Percentiles rank a stretch among this genome's conserved stretches.
Evolutionary conservation across 2,329 filamentous ascomycete genomes (phyloP).

Genomic region (Talaromyces pinophilus): DNA sequence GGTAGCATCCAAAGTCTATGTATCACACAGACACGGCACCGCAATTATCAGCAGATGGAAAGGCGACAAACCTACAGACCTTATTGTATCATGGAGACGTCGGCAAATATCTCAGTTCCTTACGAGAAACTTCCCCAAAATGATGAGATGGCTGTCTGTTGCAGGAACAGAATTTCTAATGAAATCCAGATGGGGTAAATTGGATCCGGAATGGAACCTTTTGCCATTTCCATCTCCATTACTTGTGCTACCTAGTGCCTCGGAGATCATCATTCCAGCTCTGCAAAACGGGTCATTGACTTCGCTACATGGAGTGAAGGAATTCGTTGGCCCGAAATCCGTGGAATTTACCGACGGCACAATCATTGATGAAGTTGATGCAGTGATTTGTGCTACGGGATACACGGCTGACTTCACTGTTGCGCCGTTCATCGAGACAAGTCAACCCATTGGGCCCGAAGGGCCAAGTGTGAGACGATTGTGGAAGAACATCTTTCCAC

Average conservation of each 20-base stretch:
- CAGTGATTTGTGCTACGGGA: conserved; percentile 5
- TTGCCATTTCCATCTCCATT: conserved; percentile 3
- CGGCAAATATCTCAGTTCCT: conserved; percentile 26
- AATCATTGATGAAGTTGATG: background rate
- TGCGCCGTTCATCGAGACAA: conserved; percentile 5
- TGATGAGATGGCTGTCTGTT: conserved; percentile 37
- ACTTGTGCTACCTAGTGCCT: conserved; percentile 28
- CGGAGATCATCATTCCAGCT: conserved; percentile 20
- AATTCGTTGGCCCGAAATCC: background rate
- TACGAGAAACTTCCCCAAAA: conserved; percentile 39
- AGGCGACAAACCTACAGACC: conserved; percentile 29
- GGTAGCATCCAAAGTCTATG: background rate
- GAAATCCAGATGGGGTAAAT: conserved; percentile 30
- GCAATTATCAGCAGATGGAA: background rate
- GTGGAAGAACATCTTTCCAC: conserved; percentile 51
- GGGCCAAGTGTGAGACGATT: conserved; percentile 34
- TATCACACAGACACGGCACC: conserved; percentile 3
- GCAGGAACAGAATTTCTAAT: conserved; percentile 18
- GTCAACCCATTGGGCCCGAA: conserved; percentile 17
- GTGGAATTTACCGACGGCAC: background rate
- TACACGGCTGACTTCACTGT: background rate
- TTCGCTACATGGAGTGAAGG: background rate
- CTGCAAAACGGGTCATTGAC: background rate
- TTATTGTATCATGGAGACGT: conserved; percentile 41
- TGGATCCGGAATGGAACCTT: conserved; percentile 10